Percentiles rank a stretch among this genome's conserved stretches.
These are phyloP conservation scores for Aeschynomene evenia DNA, from an alignment of 306 rosid genomes.

Conservation along the genomic window DNA sequence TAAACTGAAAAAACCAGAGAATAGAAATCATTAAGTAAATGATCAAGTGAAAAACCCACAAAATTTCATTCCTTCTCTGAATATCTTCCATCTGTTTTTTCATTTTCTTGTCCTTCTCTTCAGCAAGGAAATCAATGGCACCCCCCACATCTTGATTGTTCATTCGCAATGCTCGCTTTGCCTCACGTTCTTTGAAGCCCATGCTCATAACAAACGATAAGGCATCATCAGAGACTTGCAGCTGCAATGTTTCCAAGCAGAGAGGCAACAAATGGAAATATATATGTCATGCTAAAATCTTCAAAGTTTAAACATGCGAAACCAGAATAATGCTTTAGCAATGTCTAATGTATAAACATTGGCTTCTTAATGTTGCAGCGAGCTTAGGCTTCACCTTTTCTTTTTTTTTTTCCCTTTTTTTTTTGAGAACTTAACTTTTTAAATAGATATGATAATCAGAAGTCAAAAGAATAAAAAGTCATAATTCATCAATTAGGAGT, in stretches of 20 bases:
- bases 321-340: not conserved
- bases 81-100: constrained; percentile 62
- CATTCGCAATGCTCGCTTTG: constrained; percentile 81
- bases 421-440: not conserved
- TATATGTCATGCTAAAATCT: not conserved
- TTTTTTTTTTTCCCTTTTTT: not conserved
- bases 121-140: constrained; percentile 83
- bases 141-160: constrained; percentile 79
- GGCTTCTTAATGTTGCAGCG: not conserved
- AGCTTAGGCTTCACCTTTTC: not conserved
- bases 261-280: not conserved
- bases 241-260: constrained; percentile 43
- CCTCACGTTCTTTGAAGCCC: constrained; percentile 72
- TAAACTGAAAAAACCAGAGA: no score
- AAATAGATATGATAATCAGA: not conserved
- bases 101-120: constrained; percentile 57
- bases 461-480: not conserved
- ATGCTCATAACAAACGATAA: constrained; percentile 73
- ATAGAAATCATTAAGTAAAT: constrained; percentile 12
- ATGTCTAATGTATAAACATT: no score
- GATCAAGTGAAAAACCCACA: constrained; percentile 38
- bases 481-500: not conserved
- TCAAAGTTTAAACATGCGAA: not conserved
- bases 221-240: constrained; percentile 83
- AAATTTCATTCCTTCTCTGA: constrained; percentile 52